Conservation (phyloP, 192 early-diverging fungal genomes). For the Linnemannia hyalina region DNA sequence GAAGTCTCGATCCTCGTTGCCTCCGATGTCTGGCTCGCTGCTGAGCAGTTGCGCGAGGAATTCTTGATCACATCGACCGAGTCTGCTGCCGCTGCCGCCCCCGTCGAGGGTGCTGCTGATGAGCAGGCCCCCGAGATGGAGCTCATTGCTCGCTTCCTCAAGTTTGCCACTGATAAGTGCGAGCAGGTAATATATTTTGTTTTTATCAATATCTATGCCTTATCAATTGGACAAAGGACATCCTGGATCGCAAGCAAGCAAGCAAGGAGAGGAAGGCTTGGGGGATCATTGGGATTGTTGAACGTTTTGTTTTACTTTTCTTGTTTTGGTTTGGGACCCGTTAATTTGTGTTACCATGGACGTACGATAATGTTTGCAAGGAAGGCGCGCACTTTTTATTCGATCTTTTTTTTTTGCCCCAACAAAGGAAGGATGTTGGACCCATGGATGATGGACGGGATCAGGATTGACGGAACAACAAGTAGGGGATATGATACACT, state of each 20-base stretch:
- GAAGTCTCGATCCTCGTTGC: constrained; percentile 89
- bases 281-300: not conserved
- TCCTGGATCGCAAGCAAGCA: not conserved
- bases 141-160: constrained; percentile 79
- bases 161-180: constrained; percentile 68
- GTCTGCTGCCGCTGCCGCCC: constrained; percentile 48
- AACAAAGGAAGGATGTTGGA: not conserved
- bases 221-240: not conserved
- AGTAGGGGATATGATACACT: not conserved
- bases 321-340: constrained; percentile 5
- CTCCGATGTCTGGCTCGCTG: constrained; percentile 87
- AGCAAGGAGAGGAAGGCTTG: not conserved
- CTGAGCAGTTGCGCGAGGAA: constrained; percentile 87
- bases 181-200: constrained; percentile 41
- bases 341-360: constrained; percentile 10
- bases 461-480: not conserved
- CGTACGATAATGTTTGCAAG: not conserved
- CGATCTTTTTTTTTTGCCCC: not conserved
- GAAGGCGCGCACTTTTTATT: not conserved
- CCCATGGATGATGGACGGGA: not conserved
- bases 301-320: not conserved
- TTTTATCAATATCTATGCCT: not conserved
- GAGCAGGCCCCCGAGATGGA: constrained; percentile 75
- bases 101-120: constrained; percentile 58
- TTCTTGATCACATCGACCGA: constrained; percentile 60